Evolutionary conservation across 2,329 filamentous ascomycete species (phyloP), one percentile per base, ranked within the genome.

Genomic region (Chrysoporthe austroafricana): DNA sequence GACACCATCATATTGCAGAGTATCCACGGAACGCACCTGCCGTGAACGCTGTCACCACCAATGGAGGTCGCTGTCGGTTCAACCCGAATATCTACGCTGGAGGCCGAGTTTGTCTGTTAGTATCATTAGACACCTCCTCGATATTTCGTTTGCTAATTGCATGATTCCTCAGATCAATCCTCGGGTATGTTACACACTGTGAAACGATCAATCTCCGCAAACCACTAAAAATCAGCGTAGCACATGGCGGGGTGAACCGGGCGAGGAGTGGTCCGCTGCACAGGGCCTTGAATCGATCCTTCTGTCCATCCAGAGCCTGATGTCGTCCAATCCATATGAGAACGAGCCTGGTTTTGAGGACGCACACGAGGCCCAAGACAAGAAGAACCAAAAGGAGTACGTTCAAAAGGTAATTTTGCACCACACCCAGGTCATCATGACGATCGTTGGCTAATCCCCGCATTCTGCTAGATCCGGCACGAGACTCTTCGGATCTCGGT

Each of bases 181-280:
- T 97, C 48, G 93, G 94, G 91, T 96, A 89, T 73, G 76, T 73
- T 56, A 43, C 52, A 62, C 68, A 26, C 62, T 64, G 7, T 64
- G 60, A 43, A 21, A 64, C 54, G 46, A 63, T 66, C 26, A 39
- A 69, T 56, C 61, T 72, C 71, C 68, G 44, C 44, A 36, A 56
- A 65, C 63, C 43, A 57, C 66, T 70, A 42, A 70, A 54, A 54
- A 39, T 7, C 18, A 26, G 18, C 39, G n/a, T 73, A 96, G 94
- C 67, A 99, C 96, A 76, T 99, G 96, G 96, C 87, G 91, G 62
- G 94, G 94, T 39, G 91, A 97, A 75, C 86, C 88, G 18, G 93
- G 94, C 66, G 96, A 98, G 78, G 90, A 97, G 77, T 99, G 96
- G 96, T 97, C 94, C 18, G 94, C 94, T 18, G 96, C 95, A 0